A percentile compares a stretch with the other conserved stretches of the same genome.
phyloP scores from a whole-genome alignment of 441 rosid genomes.

The Eruca vesicaria region DNA sequence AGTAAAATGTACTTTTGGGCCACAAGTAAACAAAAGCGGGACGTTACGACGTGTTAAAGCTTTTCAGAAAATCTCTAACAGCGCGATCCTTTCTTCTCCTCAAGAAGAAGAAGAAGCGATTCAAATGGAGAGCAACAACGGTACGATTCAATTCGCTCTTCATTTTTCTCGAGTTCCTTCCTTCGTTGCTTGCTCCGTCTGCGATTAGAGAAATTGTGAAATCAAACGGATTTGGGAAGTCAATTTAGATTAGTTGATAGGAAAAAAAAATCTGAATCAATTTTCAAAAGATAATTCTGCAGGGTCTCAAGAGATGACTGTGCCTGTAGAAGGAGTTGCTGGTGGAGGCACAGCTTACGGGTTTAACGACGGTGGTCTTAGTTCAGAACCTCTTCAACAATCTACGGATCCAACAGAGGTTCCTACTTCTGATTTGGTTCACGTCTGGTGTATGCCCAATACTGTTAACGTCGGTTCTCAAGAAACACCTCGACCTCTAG shows the following conservation, averaged over 20 bases:
- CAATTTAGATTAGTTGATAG: too few relatives aligned
- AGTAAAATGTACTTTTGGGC: background rate
- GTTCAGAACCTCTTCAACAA: constrained; percentile 44
- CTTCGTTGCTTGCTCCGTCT: background rate
- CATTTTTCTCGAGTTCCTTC: background rate
- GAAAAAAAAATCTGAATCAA: too few relatives aligned
- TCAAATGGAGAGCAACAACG: constrained; percentile 19
- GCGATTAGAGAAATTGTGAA: background rate
- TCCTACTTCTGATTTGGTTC: constrained; percentile 72
- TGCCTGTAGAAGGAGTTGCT: constrained; percentile 92
- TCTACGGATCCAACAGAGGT: constrained; percentile 61
- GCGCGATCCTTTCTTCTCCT: constrained; percentile 15
- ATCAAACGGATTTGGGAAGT: background rate
- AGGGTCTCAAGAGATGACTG: constrained; percentile 52
- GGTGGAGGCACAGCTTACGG: constrained; percentile 99
- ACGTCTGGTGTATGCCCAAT: constrained; percentile 91
- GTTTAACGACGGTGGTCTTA: constrained; percentile 64
- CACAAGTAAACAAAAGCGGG: constrained; percentile 6
- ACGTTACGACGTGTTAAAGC: background rate
- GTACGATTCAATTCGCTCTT: constrained; percentile 13
- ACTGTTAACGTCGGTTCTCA: constrained; percentile 77
- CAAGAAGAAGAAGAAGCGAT: background rate
- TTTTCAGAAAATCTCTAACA: background rate
- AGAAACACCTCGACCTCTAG: constrained; percentile 78
- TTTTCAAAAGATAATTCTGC: constrained; percentile 15